Evolutionary conservation across 1,284 basidiomycete genomes (phyloP).

Genomic region (Moesziomyces globuligerus): DNA sequence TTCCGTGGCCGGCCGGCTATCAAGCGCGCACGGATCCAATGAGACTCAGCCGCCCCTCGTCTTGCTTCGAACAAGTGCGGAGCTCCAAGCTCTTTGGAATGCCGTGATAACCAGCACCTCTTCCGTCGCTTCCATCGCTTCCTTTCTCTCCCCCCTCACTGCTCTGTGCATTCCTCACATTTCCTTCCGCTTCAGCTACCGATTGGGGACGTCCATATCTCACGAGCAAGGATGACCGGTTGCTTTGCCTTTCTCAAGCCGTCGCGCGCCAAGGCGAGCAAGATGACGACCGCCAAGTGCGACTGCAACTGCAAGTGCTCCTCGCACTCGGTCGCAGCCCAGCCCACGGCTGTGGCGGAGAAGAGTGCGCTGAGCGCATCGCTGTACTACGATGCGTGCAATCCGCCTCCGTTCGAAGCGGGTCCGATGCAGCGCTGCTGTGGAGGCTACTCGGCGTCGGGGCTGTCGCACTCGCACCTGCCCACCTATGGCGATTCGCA

Average conservation of each 20-base stretch:
- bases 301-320: constrained; percentile 19
- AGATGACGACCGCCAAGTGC: constrained; percentile 7
- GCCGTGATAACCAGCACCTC: neutral
- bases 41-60: too few relatives aligned
- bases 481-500: constrained; percentile 35
- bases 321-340: neutral
- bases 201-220: too few relatives aligned
- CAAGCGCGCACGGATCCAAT: too few relatives aligned
- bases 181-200: too few relatives aligned
- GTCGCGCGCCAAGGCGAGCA: constrained; percentile 11
- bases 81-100: neutral
- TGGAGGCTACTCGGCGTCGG: constrained; percentile 12
- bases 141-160: too few relatives aligned
- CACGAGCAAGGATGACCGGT: constrained; percentile 17
- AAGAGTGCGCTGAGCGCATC: constrained; percentile 33
- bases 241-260: constrained; percentile 45
- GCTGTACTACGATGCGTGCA: constrained; percentile 45
- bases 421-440: constrained; percentile 28
- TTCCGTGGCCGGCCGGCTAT: neutral
- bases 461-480: constrained; percentile 21
- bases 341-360: constrained; percentile 1
- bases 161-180: neutral
- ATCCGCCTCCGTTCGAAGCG: constrained; percentile 28
- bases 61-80: too few relatives aligned
- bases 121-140: neutral